Base-by-base conservation (phyloP, 768 basidiomycete species). In the Psilocybe sp. region DNA sequence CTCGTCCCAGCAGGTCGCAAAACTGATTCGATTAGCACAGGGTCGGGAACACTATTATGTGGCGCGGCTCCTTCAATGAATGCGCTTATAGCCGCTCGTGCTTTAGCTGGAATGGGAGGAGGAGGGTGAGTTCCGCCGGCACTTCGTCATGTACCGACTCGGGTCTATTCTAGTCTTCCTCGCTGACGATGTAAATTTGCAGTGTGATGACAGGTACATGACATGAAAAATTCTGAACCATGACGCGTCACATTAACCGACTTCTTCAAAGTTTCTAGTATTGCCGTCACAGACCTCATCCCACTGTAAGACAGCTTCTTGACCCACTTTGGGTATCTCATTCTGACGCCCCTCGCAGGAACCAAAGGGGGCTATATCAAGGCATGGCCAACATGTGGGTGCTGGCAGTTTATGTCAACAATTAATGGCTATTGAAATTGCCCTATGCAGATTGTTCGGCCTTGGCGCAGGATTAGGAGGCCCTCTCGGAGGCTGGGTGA, bases 101-200 rank as follows among this genome's bases (percentile, higher is more conserved):
- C 90, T 3, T 69, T 97, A 39, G 92, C 94, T 20, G 94, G 94
- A 43, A 90, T 92, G 83, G 93, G 91, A 49, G 92, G 93, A 49
- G 93, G 92, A 67, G 88, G 92, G 84, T 90, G 64, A 68, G 86
- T 80, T 37, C 44, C 54, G 42, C 46, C 47, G 35, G 50, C 34
- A 63, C 39, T 44, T 58, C 45, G 49, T 32, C 37, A 16, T 46
- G 40, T 40, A 41, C 40, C 46, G 46, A 53, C 47, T 45, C 19
- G 49, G 57, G 56, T 58, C 51, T 55, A 52, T 60, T 56, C 50
- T 54, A 51, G 48, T 62, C 58, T 56, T 48, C 38, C 54, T 45
- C 56, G 39, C 36, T 32, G 42, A 48, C 55, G 62, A 58, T 64
- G 66, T 47, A 49, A 55, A 55, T 38, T 67, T 58, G 49, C 63